A percentile compares a stretch with the other conserved stretches of the same genome.
These are phyloP conservation scores for Aspergillus taichungensis DNA, from an alignment of 495 filamentous ascomycete genomes.

Conservation along the genomic window DNA sequence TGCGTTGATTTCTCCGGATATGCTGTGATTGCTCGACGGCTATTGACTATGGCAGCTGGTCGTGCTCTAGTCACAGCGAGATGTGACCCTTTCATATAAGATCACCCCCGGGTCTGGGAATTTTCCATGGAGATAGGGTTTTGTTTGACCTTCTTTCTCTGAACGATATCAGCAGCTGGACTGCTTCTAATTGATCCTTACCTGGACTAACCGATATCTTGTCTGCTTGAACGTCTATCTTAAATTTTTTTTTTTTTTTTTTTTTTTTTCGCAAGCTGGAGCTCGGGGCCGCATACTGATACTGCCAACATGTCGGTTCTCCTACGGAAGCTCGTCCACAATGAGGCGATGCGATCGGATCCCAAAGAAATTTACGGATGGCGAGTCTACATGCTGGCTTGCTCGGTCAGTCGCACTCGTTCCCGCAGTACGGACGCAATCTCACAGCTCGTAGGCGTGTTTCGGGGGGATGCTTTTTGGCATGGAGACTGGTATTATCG, in stretches of 20 bases:
- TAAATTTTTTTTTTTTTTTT: background rate
- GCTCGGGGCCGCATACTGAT: background rate
- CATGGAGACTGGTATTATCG: slow-evolving; percentile 65
- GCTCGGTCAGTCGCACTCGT: slow-evolving; percentile 42
- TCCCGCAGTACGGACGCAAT: background rate
- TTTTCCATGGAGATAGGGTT: no score
- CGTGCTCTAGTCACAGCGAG: no score
- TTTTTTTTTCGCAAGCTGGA: background rate
- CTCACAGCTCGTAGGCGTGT: slow-evolving; percentile 42
- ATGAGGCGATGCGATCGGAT: slow-evolving; percentile 69
- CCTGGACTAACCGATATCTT: no score
- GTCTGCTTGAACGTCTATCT: background rate
- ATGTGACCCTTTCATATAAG: no score
- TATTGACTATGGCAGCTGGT: background rate
- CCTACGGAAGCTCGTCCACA: slow-evolving; percentile 59
- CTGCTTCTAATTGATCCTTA: no score
- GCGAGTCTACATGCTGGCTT: slow-evolving; percentile 61
- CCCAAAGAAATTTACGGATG: slow-evolving; percentile 73
- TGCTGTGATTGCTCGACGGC: slow-evolving; percentile 2
- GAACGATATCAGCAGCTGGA: no score
- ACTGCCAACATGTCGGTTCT: slow-evolving; percentile 30
- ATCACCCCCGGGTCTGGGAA: no score
- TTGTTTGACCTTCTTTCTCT: no score
- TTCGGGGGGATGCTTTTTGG: slow-evolving; percentile 69
- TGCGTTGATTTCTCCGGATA: slow-evolving; percentile 7